Conservation (phyloP, 2,329 filamentous ascomycete genomes). For the Aspergillus pseudoglaucus region DNA sequence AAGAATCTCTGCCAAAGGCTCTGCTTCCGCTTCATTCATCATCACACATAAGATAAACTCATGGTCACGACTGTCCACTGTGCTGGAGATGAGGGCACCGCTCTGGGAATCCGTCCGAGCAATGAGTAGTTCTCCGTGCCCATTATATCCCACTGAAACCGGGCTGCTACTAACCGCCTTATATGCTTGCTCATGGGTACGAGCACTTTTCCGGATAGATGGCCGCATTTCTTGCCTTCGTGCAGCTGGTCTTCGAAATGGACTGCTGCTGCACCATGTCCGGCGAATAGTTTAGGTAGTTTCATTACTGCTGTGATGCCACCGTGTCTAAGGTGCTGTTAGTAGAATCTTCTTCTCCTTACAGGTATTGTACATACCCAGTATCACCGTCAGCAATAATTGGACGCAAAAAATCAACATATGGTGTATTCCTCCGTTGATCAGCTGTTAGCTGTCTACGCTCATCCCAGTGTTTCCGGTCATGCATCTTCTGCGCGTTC, state of each 20-base stretch:
- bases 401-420: conserved; percentile 85
- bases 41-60: conserved; percentile 90
- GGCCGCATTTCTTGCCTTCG: conserved; percentile 96
- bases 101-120: conserved; percentile 94
- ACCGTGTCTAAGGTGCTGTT: conserved; percentile 58
- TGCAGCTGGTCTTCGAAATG: conserved; percentile 98
- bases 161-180: conserved; percentile 82
- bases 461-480: conserved; percentile 88
- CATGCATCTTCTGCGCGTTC: conserved; percentile 95
- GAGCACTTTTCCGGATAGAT: conserved; percentile 90
- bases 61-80: conserved; percentile 89
- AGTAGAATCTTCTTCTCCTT: background rate
- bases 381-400: conserved; percentile 97
- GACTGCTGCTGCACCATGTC: conserved; percentile 91
- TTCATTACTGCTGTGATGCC: conserved; percentile 90
- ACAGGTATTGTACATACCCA: conserved; percentile 41
- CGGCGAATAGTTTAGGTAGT: conserved; percentile 92
- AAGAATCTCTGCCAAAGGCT: conserved; percentile 78
- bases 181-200: conserved; percentile 94
- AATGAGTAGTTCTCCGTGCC: conserved; percentile 90
- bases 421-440: conserved; percentile 68
- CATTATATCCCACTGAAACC: conserved; percentile 99
- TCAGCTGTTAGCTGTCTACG: conserved; percentile 70
- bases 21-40: conserved; percentile 51
- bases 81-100: conserved; percentile 80